Percentiles rank a stretch among this genome's conserved stretches.
Conservation (phyloP, 2,329 filamentous ascomycete genomes). For the Aspergillus fischeri region DNA sequence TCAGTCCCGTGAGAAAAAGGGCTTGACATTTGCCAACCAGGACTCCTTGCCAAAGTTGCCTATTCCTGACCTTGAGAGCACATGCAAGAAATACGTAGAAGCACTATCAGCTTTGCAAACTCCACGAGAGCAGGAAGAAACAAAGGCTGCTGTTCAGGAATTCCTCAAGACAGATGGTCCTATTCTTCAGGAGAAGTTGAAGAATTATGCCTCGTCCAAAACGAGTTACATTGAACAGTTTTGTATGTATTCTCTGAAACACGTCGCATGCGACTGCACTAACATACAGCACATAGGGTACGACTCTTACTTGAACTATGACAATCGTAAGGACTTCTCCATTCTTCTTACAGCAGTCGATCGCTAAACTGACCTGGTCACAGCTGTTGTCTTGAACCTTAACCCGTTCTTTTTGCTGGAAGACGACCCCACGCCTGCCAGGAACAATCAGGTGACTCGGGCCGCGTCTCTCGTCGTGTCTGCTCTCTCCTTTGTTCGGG, state of each 20-base stretch:
- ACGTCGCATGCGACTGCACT: background rate
- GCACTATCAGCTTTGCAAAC: conserved; percentile 78
- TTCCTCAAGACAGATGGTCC: conserved; percentile 80
- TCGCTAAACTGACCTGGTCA: conserved; percentile 8
- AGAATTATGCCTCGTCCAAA: conserved; percentile 83
- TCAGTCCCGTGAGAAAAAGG: conserved; percentile 52
- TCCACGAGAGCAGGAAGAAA: conserved; percentile 76
- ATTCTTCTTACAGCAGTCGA: background rate
- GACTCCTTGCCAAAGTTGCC: conserved; percentile 87
- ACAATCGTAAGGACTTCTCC: conserved; percentile 60
- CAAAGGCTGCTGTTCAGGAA: conserved; percentile 71
- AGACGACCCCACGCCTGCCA: conserved; percentile 92
- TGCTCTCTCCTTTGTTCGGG: conserved; percentile 84
- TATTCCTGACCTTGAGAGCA: conserved; percentile 79
- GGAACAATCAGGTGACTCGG: conserved; percentile 93
- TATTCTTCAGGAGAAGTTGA: conserved; percentile 80
- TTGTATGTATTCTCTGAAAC: conserved; percentile 58
- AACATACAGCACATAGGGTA: conserved; percentile 65
- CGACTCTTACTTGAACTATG: conserved; percentile 96
- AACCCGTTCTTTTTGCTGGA: conserved; percentile 98
- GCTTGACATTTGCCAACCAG: conserved; percentile 85
- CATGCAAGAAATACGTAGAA: conserved; percentile 73
- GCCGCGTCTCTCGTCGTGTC: conserved; percentile 90
- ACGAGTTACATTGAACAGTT: conserved; percentile 99
- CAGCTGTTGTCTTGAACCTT: conserved; percentile 84